Base-by-base conservation (phyloP, 345 rosid species). In the Gossypium arboreum region DNA sequence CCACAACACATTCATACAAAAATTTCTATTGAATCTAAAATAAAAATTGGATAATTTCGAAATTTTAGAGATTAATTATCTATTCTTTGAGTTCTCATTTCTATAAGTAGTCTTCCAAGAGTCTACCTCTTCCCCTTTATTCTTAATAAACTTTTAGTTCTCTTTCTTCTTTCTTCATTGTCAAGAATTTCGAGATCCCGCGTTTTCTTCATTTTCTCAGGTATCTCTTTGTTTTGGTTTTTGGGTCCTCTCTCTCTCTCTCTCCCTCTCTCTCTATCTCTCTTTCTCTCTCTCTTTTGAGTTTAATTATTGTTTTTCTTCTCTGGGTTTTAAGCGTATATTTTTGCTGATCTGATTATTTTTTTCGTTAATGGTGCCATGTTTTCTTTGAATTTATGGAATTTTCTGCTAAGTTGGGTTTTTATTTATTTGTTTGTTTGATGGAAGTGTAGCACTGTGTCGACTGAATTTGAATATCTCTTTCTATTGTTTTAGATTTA, bases 111-210 rank as follows among this genome's bases (percentile, higher is more conserved):
- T 13, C 72, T n/a, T 48, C 18, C 15, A 24, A 4, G 20, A 48
- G 58, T 68, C 58, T 8, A 25, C 9, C 58, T 2, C 12, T 29
- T 48, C 2, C 17, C 11, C 43, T 61, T 2, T 29, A 1, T 27
- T 12, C 13, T 60, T 27, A 0, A 12, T 6, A 64, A 64, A 9
- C 16, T 64, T 17, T 63, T 2, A 12, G 7, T 67, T 67, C 5
- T 54, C 71, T 24, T 68, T 68, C 1, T 48, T 69, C 24, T 51
- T 69, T 51, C 73, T 69, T 52, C 47, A 29, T 12, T 29, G 6
- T 27, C 60, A 69, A 69, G 73, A 52, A 29, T 29, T 51, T n/a
- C 60, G 4, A 52, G 60, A 69, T 69, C 73, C 73, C 15, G 39
- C 60, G 25, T 11, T 9, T 69, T 52, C 47, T 15, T 69, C 58